A percentile compares a stretch with the other conserved stretches of the same genome.
Conservation (phyloP, 805 yeast genomes). For the Myxozyma sirexii region DNA sequence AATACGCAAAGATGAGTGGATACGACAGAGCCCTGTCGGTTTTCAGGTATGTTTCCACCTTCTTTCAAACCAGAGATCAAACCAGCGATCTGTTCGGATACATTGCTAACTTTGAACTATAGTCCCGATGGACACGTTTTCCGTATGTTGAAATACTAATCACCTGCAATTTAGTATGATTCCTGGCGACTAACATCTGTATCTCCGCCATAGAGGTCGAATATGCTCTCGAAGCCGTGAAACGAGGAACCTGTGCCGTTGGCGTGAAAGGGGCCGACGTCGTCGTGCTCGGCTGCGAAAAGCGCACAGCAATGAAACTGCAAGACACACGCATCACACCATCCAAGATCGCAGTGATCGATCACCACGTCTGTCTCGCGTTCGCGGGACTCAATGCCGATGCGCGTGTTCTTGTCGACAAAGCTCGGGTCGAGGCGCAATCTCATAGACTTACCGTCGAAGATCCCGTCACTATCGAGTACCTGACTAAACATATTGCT, state of each 20-base stretch:
- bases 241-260: slow-evolving; percentile 97
- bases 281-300: slow-evolving; percentile 95
- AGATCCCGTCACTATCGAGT: slow-evolving; percentile 89
- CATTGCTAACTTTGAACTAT: slow-evolving; percentile 1
- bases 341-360: slow-evolving; percentile 87
- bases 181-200: no score
- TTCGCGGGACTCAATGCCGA: slow-evolving; percentile 99
- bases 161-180: no score
- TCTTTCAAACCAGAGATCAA: neutral
- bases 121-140: slow-evolving; percentile 99
- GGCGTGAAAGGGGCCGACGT: slow-evolving; percentile 89
- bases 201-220: slow-evolving; percentile 69
- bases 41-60: slow-evolving; percentile 69
- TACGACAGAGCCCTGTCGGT: slow-evolving; percentile 98
- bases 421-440: slow-evolving; percentile 96
- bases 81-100: neutral
- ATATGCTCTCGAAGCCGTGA: slow-evolving; percentile 96
- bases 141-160: slow-evolving; percentile 52
- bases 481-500: slow-evolving; percentile 92
- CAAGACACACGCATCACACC: slow-evolving; percentile 98
- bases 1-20: slow-evolving; percentile 74
- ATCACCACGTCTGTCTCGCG: slow-evolving; percentile 85
- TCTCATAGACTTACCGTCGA: slow-evolving; percentile 91
- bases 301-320: slow-evolving; percentile 89
- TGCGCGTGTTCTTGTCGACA: slow-evolving; percentile 90